Evolutionary conservation across 2,329 filamentous ascomycete species (phyloP).

Genomic region (Fusarium nisikadoi): DNA sequence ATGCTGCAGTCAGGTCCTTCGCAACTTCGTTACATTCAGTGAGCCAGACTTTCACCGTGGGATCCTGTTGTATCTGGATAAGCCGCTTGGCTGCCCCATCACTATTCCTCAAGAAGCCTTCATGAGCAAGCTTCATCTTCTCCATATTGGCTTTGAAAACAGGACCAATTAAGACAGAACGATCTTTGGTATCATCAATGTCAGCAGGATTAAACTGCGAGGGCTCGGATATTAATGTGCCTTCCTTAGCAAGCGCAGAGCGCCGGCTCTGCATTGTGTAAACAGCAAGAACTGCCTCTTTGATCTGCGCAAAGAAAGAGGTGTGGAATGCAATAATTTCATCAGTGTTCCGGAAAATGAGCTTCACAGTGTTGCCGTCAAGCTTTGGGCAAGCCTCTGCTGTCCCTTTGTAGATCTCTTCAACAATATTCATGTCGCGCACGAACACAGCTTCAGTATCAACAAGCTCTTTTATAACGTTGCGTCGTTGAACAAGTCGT

Average conservation of each 20-base stretch:
- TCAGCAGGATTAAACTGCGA: constrained; percentile 54
- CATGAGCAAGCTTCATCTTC: constrained; percentile 69
- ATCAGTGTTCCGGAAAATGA: constrained; percentile 92
- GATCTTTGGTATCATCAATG: constrained; percentile 63
- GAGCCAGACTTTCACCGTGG: constrained; percentile 82
- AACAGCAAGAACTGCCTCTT: constrained; percentile 80
- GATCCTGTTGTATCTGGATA: constrained; percentile 71
- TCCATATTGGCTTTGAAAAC: constrained; percentile 68
- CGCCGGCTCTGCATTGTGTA: constrained; percentile 73
- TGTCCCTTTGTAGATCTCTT: constrained; percentile 97
- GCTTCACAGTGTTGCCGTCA: constrained; percentile 84
- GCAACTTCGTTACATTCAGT: constrained; percentile 93
- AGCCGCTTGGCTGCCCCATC: constrained; percentile 70
- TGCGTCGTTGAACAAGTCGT: constrained; percentile 80
- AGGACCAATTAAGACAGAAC: constrained; percentile 62
- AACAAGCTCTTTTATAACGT: constrained; percentile 90
- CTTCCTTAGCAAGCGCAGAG: constrained; percentile 55
- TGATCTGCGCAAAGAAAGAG: constrained; percentile 80
- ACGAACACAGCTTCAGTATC: constrained; percentile 94
- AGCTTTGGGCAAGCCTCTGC: constrained; percentile 83
- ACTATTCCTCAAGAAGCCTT: constrained; percentile 71
- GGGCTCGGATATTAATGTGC: constrained; percentile 55
- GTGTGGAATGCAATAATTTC: constrained; percentile 90
- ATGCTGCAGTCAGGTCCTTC: constrained; percentile 90
- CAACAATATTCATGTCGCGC: constrained; percentile 95